Percentiles rank a stretch among this genome's conserved stretches.
Evolutionary conservation across 2,329 filamentous ascomycete species (phyloP).

Genomic region (Xylariaceae sp.): DNA sequence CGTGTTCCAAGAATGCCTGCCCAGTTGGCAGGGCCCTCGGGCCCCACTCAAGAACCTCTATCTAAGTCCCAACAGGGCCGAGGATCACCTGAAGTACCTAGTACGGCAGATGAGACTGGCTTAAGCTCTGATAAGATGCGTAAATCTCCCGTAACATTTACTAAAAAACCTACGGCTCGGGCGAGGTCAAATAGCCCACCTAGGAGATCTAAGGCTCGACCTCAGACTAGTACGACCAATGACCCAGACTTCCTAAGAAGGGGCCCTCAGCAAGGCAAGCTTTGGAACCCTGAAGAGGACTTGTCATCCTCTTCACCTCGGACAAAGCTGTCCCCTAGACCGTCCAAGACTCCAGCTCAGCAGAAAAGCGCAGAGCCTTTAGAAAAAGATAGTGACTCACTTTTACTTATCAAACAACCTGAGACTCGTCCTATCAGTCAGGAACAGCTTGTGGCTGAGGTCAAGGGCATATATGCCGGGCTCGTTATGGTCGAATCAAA

Average conservation of each 20-base stretch:
- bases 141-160: constrained; percentile 28
- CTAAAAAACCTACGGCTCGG: constrained; percentile 16
- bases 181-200: constrained; percentile 31
- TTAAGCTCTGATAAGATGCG: constrained; percentile 26
- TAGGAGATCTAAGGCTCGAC: constrained; percentile 33
- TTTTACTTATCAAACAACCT: constrained; percentile 35
- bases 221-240: constrained; percentile 10
- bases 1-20: constrained; percentile 4
- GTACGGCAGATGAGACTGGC: constrained; percentile 13
- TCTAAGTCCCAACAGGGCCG: constrained; percentile 18
- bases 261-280: constrained; percentile 28
- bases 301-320: constrained; percentile 16
- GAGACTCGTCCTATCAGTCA: constrained; percentile 68
- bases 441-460: constrained; percentile 79
- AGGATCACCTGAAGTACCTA: constrained; percentile 5
- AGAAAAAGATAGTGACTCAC: constrained; percentile 21
- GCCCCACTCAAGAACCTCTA: constrained; percentile 6
- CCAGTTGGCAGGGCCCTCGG: neutral
- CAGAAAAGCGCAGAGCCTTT: constrained; percentile 21
- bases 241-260: constrained; percentile 34
- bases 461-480: constrained; percentile 83
- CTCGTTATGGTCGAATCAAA: constrained; percentile 87
- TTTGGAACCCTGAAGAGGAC: constrained; percentile 35
- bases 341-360: constrained; percentile 5
- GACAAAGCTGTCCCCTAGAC: constrained; percentile 11